Base-by-base conservation (phyloP, 2,329 filamentous ascomycete genomes). In the Botryosphaeria dothidea region DNA sequence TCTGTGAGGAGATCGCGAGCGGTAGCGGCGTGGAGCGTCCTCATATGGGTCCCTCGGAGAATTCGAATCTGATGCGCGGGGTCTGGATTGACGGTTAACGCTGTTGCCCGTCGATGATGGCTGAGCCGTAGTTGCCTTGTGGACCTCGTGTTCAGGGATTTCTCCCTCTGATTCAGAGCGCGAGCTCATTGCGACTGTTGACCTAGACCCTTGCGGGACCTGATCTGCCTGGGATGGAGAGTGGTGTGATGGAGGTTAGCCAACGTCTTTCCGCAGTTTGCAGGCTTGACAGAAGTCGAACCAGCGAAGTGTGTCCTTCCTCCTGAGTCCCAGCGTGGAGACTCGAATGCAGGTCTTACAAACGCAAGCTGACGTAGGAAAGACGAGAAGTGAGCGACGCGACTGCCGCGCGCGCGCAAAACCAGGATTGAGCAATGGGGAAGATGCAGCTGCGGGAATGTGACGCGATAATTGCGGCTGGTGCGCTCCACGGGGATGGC, bases 41-140 rank as follows among this genome's bases (percentile, higher is more conserved):
- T 85, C 87, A 81, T 81, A 38, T 25, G 65, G 36, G 49, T 38
- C 49, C 46, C 64, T 52, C 23, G 65, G 66, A 49, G 65, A 58
- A 29, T 36, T 43, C 51, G 68, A 57, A 43, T 60, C 65, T 60
- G 65, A 63, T 46, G 67, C 61, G 46, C 63, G 65, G 46, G 49
- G 57, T 66, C 92, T 96, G 91, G 90, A 86, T 85, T 85, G 88
- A 87, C 90, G 91, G 92, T 96, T 91, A 96, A 96, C 89, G 87
- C 86, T 88, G 87, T 83, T 89, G 90, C 88, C 86, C 86, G 89
- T 87, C 85, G 86, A 81, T 80, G 85, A 85, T 85, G 85, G 84
- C 85, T 89, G 87, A 89, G 90, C 83, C 80, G 80, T 90, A 92
- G 90, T 91, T 95, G 92, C 92, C 92, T 95, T 95, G 81, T 86